Evolutionary conservation across 371 early-diverging fungal genomes (phyloP).

Genomic region (Apophysomyces variabilis): DNA sequence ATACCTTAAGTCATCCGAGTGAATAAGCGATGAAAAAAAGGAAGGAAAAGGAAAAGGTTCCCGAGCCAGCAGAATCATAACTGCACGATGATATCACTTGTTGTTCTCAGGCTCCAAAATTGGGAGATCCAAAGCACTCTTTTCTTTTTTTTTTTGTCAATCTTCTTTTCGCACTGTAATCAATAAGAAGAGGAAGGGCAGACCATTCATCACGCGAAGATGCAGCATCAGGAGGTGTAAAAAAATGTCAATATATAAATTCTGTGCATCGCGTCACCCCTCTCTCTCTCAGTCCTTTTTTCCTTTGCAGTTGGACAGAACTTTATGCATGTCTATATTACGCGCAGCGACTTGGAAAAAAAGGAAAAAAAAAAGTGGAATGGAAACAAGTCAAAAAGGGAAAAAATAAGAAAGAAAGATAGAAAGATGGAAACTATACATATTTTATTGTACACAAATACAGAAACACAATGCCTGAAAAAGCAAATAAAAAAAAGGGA

Average conservation of each 20-base stretch:
- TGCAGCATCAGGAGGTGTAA: background rate
- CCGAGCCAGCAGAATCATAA: background rate
- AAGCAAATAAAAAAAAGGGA: background rate
- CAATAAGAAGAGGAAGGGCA: too few species aligned
- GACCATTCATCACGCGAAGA: background rate
- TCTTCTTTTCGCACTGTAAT: background rate
- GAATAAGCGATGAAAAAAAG: too few species aligned
- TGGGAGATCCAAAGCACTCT: background rate
- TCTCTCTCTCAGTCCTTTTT: background rate
- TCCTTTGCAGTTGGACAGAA: too few species aligned
- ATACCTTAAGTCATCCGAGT: too few species aligned
- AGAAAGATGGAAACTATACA: conserved; percentile 1
- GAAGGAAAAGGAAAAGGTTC: too few species aligned
- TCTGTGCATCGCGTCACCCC: conserved; percentile 5
- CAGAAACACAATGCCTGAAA: background rate
- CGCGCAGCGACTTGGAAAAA: background rate
- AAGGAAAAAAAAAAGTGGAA: background rate
- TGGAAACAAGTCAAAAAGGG: background rate
- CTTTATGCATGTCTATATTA: conserved; percentile 9
- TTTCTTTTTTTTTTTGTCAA: background rate
- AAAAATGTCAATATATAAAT: conserved; percentile 5
- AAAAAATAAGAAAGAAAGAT: background rate
- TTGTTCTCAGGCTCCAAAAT: background rate
- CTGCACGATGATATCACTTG: conserved; percentile 6
- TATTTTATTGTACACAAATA: conserved; percentile 11